Evolutionary conservation across 352 stramenopile genomes (phyloP), one percentile per base, ranked within the genome.

Genomic region (Phytopythium boreale): DNA sequence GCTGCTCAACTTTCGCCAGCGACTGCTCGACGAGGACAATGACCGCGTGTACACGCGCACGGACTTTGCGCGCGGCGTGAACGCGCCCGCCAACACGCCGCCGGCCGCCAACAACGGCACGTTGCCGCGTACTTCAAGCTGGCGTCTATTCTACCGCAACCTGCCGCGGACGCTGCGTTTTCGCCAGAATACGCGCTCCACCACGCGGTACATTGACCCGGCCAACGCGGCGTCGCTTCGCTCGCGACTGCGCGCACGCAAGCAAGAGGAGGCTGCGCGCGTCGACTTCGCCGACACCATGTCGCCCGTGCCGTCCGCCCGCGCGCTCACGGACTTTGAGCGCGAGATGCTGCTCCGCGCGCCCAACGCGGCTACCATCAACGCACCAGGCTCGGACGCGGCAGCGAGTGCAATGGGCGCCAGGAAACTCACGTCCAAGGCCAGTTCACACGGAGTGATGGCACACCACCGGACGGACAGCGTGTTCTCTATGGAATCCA

Each of bases 151-250:
- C 53, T 88, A 89, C 47, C 77, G 84, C 19, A 89, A 85, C 41
- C 59, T 91, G 51, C 85, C 85, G 24, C 82, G 85, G 2, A 62
- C 80, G 37, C 66, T 93, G 63, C 74, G 85, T 1, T 93, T 92
- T 67, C 82, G 83, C 19, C 82, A 88, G 64, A 90, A 91, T 55
- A 90, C 82, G 29, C 79, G 85, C 24, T 89, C 82, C 3, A 90
- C 80, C 0, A 93, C 85, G 26, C 56, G 85, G 26, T 92, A 93
- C 62, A 92, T 93, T 31, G 82, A 89, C 37, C 82, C 77, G 11
- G 72, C 82, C 1, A 93, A 93, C 59, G 83, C 82, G 0, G 75
- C 75, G 29, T 89, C 85, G 19, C 63, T 93, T 47, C 60, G 74
- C 1, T 84, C 76, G 0, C 63, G 84, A 36, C 55, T 93, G 31